Conservation (phyloP, 768 basidiomycete genomes). For the Rhodotorula toruloides region DNA sequence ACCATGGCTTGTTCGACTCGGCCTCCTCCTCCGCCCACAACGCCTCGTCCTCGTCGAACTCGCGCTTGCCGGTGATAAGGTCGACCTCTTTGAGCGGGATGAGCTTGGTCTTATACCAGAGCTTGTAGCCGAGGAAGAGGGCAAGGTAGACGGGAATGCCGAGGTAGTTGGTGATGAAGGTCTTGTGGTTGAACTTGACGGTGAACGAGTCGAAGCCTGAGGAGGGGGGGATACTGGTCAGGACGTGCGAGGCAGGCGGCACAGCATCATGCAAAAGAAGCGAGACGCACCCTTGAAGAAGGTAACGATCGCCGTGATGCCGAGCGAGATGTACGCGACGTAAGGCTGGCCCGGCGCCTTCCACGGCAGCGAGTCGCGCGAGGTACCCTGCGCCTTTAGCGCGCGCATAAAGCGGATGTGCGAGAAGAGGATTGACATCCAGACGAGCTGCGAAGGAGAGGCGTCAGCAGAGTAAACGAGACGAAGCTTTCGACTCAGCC, state of each 20-base stretch:
- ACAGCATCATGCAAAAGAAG: neutral
- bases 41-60: slow-evolving; percentile 37
- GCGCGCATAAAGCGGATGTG: slow-evolving; percentile 45
- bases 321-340: slow-evolving; percentile 6
- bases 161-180: slow-evolving; percentile 47
- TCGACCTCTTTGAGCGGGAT: slow-evolving; percentile 38
- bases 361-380: slow-evolving; percentile 50
- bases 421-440: slow-evolving; percentile 70
- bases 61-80: slow-evolving; percentile 35
- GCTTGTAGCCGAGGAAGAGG: slow-evolving; percentile 21
- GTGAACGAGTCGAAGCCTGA: slow-evolving; percentile 26
- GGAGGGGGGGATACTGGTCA: neutral
- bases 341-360: slow-evolving; percentile 54
- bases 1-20: slow-evolving; percentile 8
- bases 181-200: slow-evolving; percentile 24
- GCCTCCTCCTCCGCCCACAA: slow-evolving; percentile 22
- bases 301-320: slow-evolving; percentile 36
- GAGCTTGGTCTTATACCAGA: slow-evolving; percentile 33
- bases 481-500: neutral
- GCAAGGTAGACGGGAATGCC: slow-evolving; percentile 12
- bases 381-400: slow-evolving; percentile 49
- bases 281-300: slow-evolving; percentile 40
- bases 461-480: neutral
- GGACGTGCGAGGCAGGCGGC: neutral
- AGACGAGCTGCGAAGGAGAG: slow-evolving; percentile 53